These are phyloP conservation scores for Blastocystis sp. DNA, from an alignment of 352 stramenopile species.

Conservation along the genomic window DNA sequence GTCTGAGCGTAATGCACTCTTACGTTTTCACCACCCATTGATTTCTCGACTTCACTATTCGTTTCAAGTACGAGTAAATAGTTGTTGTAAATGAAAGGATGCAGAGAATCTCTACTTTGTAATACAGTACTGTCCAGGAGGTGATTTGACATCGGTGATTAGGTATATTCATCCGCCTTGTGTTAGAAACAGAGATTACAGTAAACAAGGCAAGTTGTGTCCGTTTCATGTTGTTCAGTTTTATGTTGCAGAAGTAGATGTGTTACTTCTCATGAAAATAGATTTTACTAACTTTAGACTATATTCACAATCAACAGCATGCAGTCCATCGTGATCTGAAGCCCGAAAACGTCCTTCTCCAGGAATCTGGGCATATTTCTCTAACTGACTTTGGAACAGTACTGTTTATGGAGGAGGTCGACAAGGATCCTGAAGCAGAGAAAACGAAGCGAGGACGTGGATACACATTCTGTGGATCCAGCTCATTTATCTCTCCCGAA, in stretches of 20 bases:
- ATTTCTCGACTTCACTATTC: conserved; percentile 63
- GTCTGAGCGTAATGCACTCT: conserved; percentile 64
- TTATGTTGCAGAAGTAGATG: conserved; percentile 12
- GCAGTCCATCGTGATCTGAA: conserved; percentile 65
- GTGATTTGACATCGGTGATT: conserved; percentile 36
- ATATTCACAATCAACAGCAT: conserved; percentile 62
- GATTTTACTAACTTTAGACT: conserved; percentile 65
- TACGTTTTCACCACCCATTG: conserved; percentile 62
- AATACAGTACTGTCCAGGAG: conserved; percentile 42
- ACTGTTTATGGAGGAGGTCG: not conserved
- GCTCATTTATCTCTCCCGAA: conserved; percentile 82
- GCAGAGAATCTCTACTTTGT: conserved; percentile 46
- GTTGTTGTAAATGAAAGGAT: not conserved
- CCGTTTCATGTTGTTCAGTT: not conserved
- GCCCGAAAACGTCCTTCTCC: conserved; percentile 65
- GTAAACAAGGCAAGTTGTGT: not conserved
- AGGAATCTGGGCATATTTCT: conserved; percentile 63
- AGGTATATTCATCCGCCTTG: not conserved
- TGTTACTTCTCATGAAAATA: conserved; percentile 63
- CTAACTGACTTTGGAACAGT: conserved; percentile 65
- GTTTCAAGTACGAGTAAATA: conserved; percentile 59
- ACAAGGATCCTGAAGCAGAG: not conserved
- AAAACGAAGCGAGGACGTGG: not conserved
- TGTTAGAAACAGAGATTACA: not conserved
- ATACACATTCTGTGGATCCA: conserved; percentile 70